Evolutionary conservation across 345 rosid genomes (phyloP).

Genomic region (Bretschneidera sinensis): DNA sequence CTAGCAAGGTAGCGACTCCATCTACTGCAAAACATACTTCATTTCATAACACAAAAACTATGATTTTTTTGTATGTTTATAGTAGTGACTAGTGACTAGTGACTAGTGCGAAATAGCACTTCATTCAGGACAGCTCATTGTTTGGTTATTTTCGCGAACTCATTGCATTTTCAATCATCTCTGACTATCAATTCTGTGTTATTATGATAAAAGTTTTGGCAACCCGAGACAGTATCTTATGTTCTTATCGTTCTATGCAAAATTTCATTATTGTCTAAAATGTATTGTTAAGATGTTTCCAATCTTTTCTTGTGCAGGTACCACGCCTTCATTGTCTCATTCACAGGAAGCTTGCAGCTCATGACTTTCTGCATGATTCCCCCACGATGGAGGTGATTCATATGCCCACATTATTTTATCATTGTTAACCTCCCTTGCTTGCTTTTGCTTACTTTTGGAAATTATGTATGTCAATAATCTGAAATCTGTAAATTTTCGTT

Average conservation of each 20-base stretch:
- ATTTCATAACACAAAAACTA: background rate
- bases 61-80: too few relatives aligned
- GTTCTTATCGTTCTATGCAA: background rate
- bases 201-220: background rate
- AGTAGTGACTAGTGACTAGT: background rate
- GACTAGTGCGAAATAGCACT: too few relatives aligned
- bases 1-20: slow-evolving; percentile 40
- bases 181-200: background rate
- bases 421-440: background rate
- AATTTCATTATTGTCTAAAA: background rate
- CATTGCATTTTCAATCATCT: background rate
- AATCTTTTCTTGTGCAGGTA: slow-evolving; percentile 39
- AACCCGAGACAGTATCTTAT: background rate
- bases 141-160: background rate
- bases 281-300: background rate
- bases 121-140: background rate
- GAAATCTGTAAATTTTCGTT: too few relatives aligned
- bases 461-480: background rate
- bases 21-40: background rate
- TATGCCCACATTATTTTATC: background rate
- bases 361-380: slow-evolving; percentile 49
- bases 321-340: slow-evolving; percentile 87
- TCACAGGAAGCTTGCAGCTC: slow-evolving; percentile 67
- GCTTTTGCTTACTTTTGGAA: too few relatives aligned
- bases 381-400: slow-evolving; percentile 54